phyloP scores from a whole-genome alignment of 2,329 filamentous ascomycete species.

The Pezicula rhizophila region DNA sequence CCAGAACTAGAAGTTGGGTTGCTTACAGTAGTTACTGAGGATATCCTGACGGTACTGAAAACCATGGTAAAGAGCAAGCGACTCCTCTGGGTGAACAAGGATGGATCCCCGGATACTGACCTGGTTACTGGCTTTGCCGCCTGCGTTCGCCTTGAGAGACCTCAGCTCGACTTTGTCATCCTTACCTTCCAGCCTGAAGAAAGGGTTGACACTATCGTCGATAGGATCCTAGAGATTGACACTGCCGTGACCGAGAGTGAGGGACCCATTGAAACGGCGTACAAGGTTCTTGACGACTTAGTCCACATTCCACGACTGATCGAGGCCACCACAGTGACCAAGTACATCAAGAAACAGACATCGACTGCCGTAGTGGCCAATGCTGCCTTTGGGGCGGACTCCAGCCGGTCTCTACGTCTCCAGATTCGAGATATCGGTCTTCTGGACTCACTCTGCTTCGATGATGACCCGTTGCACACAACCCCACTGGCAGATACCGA shows the following conservation, averaged over 20 bases:
- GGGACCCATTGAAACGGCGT: neutral
- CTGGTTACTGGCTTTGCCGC: neutral
- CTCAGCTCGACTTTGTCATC: neutral
- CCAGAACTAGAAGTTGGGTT: neutral
- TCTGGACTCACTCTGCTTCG: slow-evolving; percentile 10
- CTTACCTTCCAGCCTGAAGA: neutral
- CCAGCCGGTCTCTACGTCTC: neutral
- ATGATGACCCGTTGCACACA: slow-evolving; percentile 2
- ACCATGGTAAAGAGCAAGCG: neutral
- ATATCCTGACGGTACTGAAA: neutral
- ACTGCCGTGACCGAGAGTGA: neutral
- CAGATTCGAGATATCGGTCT: slow-evolving; percentile 7
- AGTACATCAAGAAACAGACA: neutral
- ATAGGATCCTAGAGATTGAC: neutral
- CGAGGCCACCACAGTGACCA: neutral
- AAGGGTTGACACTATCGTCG: neutral
- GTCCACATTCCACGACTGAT: slow-evolving; percentile 1
- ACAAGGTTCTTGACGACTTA: neutral
- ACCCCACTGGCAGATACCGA: slow-evolving; percentile 17
- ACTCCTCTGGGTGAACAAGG: neutral
- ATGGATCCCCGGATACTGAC: neutral
- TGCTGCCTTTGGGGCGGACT: neutral
- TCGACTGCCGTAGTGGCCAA: neutral
- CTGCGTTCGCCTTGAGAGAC: neutral
- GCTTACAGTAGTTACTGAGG: neutral